A percentile compares a stretch with the other conserved stretches of the same genome.
Evolutionary conservation across 1,284 basidiomycete species (phyloP).

Genomic region (Farysia itapuensis): DNA sequence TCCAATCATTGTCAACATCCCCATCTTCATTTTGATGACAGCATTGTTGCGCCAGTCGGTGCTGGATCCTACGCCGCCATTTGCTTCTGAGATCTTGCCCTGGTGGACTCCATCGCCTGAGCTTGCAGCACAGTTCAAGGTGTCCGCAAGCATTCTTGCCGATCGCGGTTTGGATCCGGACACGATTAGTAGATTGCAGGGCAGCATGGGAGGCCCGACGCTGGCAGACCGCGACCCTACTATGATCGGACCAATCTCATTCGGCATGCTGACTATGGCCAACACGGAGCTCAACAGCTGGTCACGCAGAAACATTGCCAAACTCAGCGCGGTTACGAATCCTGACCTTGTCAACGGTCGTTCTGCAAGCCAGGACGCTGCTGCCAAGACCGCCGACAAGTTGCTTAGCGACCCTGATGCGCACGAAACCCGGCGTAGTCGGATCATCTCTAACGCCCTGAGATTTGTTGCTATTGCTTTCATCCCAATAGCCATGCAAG

Average conservation of each 20-base stretch:
- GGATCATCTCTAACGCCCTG: slow-evolving; percentile 68
- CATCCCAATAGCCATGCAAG: slow-evolving; percentile 74
- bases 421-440: slow-evolving; percentile 50
- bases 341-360: background rate
- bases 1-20: slow-evolving; percentile 46
- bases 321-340: slow-evolving; percentile 11
- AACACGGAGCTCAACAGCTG: slow-evolving; percentile 52
- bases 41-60: slow-evolving; percentile 43
- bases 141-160: slow-evolving; percentile 36
- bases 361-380: slow-evolving; percentile 3
- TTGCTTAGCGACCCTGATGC: slow-evolving; percentile 7
- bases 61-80: slow-evolving; percentile 26
- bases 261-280: slow-evolving; percentile 49
- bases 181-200: slow-evolving; percentile 31
- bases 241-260: slow-evolving; percentile 46
- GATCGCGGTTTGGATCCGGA: slow-evolving; percentile 50
- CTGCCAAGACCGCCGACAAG: slow-evolving; percentile 16
- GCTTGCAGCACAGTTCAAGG: slow-evolving; percentile 40
- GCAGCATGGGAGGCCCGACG: slow-evolving; percentile 48
- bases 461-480: slow-evolving; percentile 70
- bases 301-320: slow-evolving; percentile 32
- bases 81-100: slow-evolving; percentile 43
- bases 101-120: slow-evolving; percentile 54
- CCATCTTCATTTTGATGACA: slow-evolving; percentile 49
- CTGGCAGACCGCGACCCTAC: slow-evolving; percentile 48